These are phyloP conservation scores for Magnaporthiopsis rhizophila DNA, from an alignment of 2,329 filamentous ascomycete species.

Conservation along the genomic window DNA sequence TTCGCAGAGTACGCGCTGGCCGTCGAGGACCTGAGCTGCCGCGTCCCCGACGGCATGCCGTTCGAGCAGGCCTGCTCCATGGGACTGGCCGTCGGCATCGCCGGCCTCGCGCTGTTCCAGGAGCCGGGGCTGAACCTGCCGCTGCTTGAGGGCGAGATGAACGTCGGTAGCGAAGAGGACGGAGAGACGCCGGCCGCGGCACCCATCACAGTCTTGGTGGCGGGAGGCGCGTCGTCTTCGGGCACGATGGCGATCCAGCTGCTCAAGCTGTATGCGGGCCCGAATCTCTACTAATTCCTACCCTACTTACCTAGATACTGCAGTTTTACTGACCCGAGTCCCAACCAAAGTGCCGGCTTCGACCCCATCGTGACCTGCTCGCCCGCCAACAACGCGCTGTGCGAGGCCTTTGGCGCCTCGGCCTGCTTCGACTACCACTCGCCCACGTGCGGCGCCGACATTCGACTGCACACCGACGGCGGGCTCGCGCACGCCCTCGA, in stretches of 20 bases:
- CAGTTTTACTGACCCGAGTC: not conserved
- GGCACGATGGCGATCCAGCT: conserved; percentile 18
- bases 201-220: conserved; percentile 22
- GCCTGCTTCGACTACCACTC: conserved; percentile 15
- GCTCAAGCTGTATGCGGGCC: conserved; percentile 1
- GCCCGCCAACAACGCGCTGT: conserved; percentile 11
- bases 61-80: no score
- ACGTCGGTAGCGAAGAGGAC: no score
- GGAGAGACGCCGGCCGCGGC: not conserved
- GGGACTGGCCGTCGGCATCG: not conserved
- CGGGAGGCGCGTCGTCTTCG: conserved; percentile 23
- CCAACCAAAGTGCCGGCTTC: conserved; percentile 9
- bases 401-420: conserved; percentile 11
- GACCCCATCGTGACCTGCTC: conserved; percentile 12
- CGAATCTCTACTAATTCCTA: no score
- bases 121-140: conserved; percentile 19
- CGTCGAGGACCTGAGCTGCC: no score
- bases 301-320: no score
- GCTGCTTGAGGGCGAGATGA: not conserved
- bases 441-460: conserved; percentile 14
- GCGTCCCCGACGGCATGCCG: no score
- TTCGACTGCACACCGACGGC: conserved; percentile 14
- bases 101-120: conserved; percentile 22
- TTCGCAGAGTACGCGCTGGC: not conserved
- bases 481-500: conserved; percentile 11